Evolutionary conservation across 2,329 filamentous ascomycete genomes (phyloP).

Genomic region (Talaromyces sp.): DNA sequence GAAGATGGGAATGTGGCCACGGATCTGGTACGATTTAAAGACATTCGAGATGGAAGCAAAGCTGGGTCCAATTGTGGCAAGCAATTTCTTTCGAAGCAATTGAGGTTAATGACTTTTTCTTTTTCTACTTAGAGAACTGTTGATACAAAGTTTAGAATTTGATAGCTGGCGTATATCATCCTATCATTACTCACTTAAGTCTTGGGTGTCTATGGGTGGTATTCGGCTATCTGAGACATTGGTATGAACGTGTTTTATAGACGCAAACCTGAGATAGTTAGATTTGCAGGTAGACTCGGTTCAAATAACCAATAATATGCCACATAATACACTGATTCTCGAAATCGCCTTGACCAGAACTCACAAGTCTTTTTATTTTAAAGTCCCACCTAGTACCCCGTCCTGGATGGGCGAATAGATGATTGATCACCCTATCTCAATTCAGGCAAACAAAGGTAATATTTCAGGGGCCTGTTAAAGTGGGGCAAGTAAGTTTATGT

Average conservation of each 20-base stretch:
- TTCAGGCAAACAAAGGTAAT: too few species aligned
- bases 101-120: neutral
- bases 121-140: too few species aligned
- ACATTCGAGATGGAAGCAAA: slow-evolving; percentile 38
- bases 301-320: neutral
- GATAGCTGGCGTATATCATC: neutral
- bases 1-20: slow-evolving; percentile 34
- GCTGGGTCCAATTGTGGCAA: slow-evolving; percentile 36
- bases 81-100: slow-evolving; percentile 39
- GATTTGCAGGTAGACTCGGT: neutral
- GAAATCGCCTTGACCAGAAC: too few species aligned
- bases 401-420: too few species aligned
- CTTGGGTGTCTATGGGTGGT: neutral
- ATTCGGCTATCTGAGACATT: neutral
- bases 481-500: too few species aligned
- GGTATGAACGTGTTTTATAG: neutral
- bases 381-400: too few species aligned
- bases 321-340: too few species aligned
- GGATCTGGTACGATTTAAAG: slow-evolving; percentile 48
- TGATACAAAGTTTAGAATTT: too few species aligned
- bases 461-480: too few species aligned
- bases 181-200: too few species aligned
- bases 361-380: too few species aligned
- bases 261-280: neutral
- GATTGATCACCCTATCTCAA: too few species aligned